Percentiles rank a stretch among this genome's conserved stretches.
Conservation (phyloP, 1,139 yeast genomes). For the Geotrichum histeridarum region DNA sequence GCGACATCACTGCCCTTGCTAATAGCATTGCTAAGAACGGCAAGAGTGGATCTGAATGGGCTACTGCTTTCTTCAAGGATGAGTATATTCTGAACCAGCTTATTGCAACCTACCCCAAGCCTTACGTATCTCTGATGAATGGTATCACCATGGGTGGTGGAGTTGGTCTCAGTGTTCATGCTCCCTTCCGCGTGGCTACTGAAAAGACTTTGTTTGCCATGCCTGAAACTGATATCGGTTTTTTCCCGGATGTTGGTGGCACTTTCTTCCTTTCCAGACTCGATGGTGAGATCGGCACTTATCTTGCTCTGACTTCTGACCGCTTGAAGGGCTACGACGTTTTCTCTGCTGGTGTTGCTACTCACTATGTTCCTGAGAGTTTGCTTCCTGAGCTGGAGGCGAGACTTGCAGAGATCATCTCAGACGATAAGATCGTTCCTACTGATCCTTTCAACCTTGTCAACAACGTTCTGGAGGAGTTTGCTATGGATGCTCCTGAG, state of each 20-base stretch:
- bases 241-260: slow-evolving; percentile 94
- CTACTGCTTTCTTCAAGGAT: slow-evolving; percentile 63
- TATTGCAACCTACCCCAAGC: slow-evolving; percentile 77
- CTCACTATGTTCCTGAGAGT: slow-evolving; percentile 75
- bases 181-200: slow-evolving; percentile 90
- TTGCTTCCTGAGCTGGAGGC: slow-evolving; percentile 57
- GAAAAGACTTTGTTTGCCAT: slow-evolving; percentile 88
- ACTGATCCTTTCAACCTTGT: slow-evolving; percentile 48
- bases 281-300: slow-evolving; percentile 78
- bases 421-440: slow-evolving; percentile 35
- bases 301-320: slow-evolving; percentile 82
- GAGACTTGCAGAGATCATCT: slow-evolving; percentile 60
- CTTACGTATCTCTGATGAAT: slow-evolving; percentile 76
- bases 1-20: slow-evolving; percentile 77
- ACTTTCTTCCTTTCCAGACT: slow-evolving; percentile 81
- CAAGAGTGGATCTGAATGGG: slow-evolving; percentile 36
- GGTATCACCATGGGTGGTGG: slow-evolving; percentile 99
- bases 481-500: slow-evolving; percentile 61
- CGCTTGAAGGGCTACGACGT: slow-evolving; percentile 73
- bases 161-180: slow-evolving; percentile 84
- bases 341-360: slow-evolving; percentile 77
- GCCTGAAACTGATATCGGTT: slow-evolving; percentile 98
- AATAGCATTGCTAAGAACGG: slow-evolving; percentile 46
- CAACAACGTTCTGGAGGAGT: slow-evolving; percentile 72
- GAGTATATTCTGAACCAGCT: slow-evolving; percentile 82